Conservation (phyloP, 176 grass and related monocot genomes). For the Aegilops tauschii region DNA sequence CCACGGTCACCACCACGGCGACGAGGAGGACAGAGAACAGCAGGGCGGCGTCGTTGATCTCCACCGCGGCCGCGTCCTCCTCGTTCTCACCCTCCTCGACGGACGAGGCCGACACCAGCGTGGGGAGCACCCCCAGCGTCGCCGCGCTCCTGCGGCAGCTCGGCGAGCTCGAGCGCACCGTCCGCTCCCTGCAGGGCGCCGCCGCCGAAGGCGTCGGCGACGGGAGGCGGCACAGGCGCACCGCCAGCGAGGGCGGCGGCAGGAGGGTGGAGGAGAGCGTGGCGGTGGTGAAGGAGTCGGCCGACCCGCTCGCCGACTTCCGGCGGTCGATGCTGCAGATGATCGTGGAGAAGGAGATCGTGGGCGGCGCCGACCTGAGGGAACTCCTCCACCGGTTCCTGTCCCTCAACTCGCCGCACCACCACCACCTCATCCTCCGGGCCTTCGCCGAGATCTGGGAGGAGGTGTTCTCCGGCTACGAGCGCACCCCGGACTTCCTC, state of each 20-base stretch:
- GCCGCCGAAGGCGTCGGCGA: not conserved
- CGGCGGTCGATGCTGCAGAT: constrained; percentile 81
- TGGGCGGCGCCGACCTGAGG: constrained; percentile 44
- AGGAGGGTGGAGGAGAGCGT: constrained; percentile 67
- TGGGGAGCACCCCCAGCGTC: constrained; percentile 53
- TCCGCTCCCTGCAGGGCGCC: constrained; percentile 7
- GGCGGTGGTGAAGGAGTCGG: constrained; percentile 77
- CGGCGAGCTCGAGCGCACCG: constrained; percentile 58
- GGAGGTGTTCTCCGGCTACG: constrained; percentile 64
- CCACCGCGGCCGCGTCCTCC: constrained; percentile 17
- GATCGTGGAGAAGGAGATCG: constrained; percentile 89
- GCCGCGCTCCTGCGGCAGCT: constrained; percentile 71
- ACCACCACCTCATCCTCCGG: constrained; percentile 63
- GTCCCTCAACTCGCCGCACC: constrained; percentile 56
- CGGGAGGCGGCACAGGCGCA: constrained; percentile 31
- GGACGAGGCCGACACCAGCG: constrained; percentile 33
- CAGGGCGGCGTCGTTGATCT: not conserved
- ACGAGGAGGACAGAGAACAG: not conserved
- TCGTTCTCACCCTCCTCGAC: constrained; percentile 32
- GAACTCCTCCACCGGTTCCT: constrained; percentile 69
- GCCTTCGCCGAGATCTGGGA: constrained; percentile 91
- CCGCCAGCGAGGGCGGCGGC: constrained; percentile 42
- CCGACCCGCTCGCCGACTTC: constrained; percentile 64
- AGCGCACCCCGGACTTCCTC: constrained; percentile 42
- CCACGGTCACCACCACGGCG: not conserved